Evolutionary conservation across 2,329 filamentous ascomycete species (phyloP).

Genomic region (Apiospora arundinis): DNA sequence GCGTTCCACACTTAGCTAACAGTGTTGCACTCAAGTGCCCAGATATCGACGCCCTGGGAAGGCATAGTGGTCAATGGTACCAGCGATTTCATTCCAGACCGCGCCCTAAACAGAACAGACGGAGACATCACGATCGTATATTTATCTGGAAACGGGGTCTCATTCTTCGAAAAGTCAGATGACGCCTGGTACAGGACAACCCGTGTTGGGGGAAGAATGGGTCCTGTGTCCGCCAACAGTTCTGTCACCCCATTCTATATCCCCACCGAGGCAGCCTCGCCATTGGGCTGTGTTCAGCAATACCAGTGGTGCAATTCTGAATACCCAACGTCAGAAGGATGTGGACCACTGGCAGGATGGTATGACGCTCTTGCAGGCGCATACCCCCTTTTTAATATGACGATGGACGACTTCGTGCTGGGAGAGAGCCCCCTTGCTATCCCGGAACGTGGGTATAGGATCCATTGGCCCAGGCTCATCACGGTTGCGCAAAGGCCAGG

Average conservation of each 20-base stretch:
- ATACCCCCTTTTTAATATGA: background rate
- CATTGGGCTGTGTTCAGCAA: slow-evolving; percentile 13
- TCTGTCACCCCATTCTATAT: background rate
- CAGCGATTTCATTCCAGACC: background rate
- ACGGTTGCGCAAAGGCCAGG: background rate
- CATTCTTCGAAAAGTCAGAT: background rate
- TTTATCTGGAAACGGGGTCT: background rate
- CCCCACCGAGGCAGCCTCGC: slow-evolving; percentile 15
- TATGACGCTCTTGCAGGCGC: slow-evolving; percentile 12
- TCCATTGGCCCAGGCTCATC: background rate
- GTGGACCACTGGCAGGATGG: slow-evolving; percentile 16
- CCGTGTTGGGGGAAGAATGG: background rate
- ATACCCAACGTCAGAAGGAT: background rate
- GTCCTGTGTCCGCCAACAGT: too few relatives aligned
- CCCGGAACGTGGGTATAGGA: background rate
- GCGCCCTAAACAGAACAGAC: background rate
- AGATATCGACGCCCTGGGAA: background rate
- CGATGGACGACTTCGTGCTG: background rate
- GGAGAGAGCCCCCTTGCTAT: too few relatives aligned
- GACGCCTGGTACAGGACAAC: slow-evolving; percentile 21
- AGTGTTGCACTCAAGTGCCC: background rate
- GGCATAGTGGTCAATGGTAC: background rate
- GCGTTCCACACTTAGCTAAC: background rate
- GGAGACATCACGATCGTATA: background rate
- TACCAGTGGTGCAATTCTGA: slow-evolving; percentile 21